Percentiles rank a stretch among this genome's conserved stretches.
These are phyloP conservation scores for Trichoderma guizhouense DNA, from an alignment of 2,329 filamentous ascomycete species.

Conservation along the genomic window DNA sequence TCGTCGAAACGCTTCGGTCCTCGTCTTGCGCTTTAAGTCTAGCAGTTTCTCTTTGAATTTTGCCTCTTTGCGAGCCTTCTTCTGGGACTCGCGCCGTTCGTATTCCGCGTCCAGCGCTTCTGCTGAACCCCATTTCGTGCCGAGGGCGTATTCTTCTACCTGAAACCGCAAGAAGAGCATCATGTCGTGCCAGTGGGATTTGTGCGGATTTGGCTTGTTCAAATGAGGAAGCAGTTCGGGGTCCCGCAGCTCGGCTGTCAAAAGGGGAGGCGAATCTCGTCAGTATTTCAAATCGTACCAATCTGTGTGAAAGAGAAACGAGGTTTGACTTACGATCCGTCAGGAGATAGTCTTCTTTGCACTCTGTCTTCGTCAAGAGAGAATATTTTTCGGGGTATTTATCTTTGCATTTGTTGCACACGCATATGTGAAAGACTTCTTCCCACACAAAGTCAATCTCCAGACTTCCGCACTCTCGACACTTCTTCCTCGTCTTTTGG, in stretches of 20 bases:
- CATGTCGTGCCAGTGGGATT: slow-evolving; percentile 97
- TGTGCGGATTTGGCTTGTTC: slow-evolving; percentile 88
- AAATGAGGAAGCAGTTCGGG: slow-evolving; percentile 82
- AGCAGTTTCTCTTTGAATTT: slow-evolving; percentile 88
- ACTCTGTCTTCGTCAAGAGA: slow-evolving; percentile 94
- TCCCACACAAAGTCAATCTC: slow-evolving; percentile 97
- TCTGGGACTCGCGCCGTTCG: slow-evolving; percentile 70
- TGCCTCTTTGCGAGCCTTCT: slow-evolving; percentile 81
- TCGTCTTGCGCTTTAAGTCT: slow-evolving; percentile 88
- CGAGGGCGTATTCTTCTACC: slow-evolving; percentile 90
- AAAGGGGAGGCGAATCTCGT: background rate
- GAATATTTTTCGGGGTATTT: slow-evolving; percentile 89
- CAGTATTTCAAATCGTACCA: background rate
- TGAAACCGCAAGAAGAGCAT: slow-evolving; percentile 93
- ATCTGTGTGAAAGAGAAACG: background rate
- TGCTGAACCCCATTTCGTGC: slow-evolving; percentile 83
- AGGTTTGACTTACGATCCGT: slow-evolving; percentile 68
- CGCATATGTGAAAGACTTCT: slow-evolving; percentile 69
- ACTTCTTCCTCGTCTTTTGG: slow-evolving; percentile 65
- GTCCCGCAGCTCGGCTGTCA: slow-evolving; percentile 80
- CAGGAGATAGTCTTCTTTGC: slow-evolving; percentile 88
- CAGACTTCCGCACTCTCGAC: slow-evolving; percentile 74
- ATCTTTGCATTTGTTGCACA: slow-evolving; percentile 86
- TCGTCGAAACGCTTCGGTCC: slow-evolving; percentile 83
- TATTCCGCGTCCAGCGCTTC: slow-evolving; percentile 88